Percentiles rank a stretch among this genome's conserved stretches.
These are phyloP conservation scores for Barnettozyma populi DNA, from an alignment of 805 yeast genomes.

Conservation along the genomic window DNA sequence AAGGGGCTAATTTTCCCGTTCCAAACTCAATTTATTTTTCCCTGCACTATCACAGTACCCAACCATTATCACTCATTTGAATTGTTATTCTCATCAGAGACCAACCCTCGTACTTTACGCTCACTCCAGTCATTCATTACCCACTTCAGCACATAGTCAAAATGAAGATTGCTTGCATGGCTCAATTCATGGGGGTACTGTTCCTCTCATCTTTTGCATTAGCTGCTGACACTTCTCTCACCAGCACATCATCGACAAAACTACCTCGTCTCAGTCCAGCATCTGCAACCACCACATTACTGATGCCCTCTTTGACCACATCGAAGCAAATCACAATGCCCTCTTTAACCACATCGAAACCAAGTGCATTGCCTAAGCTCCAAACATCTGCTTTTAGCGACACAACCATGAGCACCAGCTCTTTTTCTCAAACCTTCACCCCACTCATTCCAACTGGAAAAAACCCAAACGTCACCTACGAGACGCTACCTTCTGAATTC, in stretches of 20 bases:
- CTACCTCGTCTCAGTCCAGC: not conserved
- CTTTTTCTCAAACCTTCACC: slow-evolving; percentile 19
- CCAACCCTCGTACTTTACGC: not conserved
- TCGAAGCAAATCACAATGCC: not conserved
- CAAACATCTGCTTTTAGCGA: slow-evolving; percentile 13
- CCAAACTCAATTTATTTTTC: not conserved
- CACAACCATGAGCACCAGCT: slow-evolving; percentile 4
- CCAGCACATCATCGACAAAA: not conserved
- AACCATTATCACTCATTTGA: not conserved
- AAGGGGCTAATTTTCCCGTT: not conserved
- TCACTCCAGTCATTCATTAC: not conserved
- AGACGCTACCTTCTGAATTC: slow-evolving; percentile 57
- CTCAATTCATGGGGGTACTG: not conserved
- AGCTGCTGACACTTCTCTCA: not conserved
- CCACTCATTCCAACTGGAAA: slow-evolving; percentile 19
- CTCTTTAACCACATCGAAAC: not conserved
- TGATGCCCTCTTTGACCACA: not conserved
- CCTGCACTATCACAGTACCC: not conserved
- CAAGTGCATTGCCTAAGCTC: not conserved
- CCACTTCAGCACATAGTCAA: not conserved
- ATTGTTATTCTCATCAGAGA: not conserved
- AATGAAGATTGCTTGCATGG: not conserved
- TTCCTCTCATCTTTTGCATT: not conserved
- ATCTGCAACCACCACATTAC: not conserved
- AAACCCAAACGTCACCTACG: slow-evolving; percentile 53